Base-by-base conservation (phyloP, 2,329 filamentous ascomycete species). In the Alternaria angustiovoidea region DNA sequence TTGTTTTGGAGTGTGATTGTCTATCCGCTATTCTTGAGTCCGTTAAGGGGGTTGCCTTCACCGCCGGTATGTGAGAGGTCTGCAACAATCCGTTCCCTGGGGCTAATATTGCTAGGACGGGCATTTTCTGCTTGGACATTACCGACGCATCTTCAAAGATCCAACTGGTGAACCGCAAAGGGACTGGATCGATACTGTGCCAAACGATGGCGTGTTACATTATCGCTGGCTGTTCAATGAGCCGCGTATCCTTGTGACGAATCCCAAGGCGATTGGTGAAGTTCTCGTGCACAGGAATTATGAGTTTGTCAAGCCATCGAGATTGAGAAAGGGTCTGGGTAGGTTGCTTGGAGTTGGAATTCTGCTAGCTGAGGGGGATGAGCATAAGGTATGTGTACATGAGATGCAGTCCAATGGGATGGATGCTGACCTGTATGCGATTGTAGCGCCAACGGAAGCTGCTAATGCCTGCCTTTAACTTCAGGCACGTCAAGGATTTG, bases 331-430 rank as follows among this genome's bases (percentile, higher is more conserved):
- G 43, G 83, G 84, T 1, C 80, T 94, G 4, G 86, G 85, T 5
- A 83, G 87, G 22, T 82, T 93, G 26, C 82, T 94, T 12, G 90
- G 92, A 9, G 80, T 89, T 12, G 91, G 91, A 9, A 81, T 94
- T 14, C 79, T 97, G 38, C 81, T 97, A 11, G 91, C 92, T 2
- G 94, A 97, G 78, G 94, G 94, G n/a, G 91, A 96, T 12, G 91
- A 94, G 71, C 94, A 97, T 78, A 95, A 91, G 80, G 81, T 87
- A 69, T 36, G 67, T 41, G 51, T 41, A 32, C 16, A 4, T 52
- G 32, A 26, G 22, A 32, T 5, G 34, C 34, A 11, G 8, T 24
- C 6, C 0, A 42, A 16, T 16, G 22, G 8, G 7, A 47, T 38
- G n/a, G 22, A 52, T 12, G 12, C 64, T 70, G 30, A 73, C 47